phyloP scores from a whole-genome alignment of 169 alveolate species.

The Cryptosporidium parvum region DNA sequence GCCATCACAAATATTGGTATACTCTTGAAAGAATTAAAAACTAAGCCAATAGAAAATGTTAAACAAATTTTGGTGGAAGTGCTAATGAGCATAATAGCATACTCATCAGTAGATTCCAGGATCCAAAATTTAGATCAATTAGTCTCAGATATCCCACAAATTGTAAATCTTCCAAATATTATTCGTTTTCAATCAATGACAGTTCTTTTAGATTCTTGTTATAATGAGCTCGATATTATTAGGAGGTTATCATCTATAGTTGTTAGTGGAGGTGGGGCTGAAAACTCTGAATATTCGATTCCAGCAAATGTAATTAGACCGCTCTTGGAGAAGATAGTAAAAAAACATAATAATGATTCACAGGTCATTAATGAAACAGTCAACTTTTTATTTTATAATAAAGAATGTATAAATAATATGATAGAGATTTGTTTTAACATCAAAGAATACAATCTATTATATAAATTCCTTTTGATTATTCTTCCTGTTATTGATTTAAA shows the following conservation, averaged over 20 bases:
- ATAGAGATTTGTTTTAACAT: slow-evolving; percentile 32
- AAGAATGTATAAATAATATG: slow-evolving; percentile 10
- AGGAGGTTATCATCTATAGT: slow-evolving; percentile 35
- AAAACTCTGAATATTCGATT: background rate
- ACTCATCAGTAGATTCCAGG: slow-evolving; percentile 26
- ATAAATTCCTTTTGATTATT: background rate
- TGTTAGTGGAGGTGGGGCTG: background rate
- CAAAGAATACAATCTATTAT: slow-evolving; percentile 15
- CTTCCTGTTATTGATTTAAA: slow-evolving; percentile 23
- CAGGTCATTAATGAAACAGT: slow-evolving; percentile 20
- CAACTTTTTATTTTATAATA: slow-evolving; percentile 9
- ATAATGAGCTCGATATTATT: slow-evolving; percentile 20
- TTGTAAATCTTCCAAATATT: slow-evolving; percentile 48
- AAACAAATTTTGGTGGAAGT: slow-evolving; percentile 26
- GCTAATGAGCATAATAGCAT: slow-evolving; percentile 32
- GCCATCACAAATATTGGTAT: slow-evolving; percentile 43
- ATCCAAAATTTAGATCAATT: slow-evolving; percentile 7
- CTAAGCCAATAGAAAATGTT: slow-evolving; percentile 45
- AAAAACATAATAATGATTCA: background rate
- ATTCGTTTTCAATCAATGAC: slow-evolving; percentile 76
- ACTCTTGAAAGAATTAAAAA: slow-evolving; percentile 20
- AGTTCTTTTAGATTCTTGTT: slow-evolving; percentile 43
- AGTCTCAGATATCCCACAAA: slow-evolving; percentile 52
- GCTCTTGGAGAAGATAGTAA: slow-evolving; percentile 8
- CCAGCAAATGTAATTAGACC: slow-evolving; percentile 46